Percentiles rank a stretch among this genome's conserved stretches.
phyloP scores from a whole-genome alignment of 2,329 filamentous ascomycete species.

The Cercospora sojina region DNA sequence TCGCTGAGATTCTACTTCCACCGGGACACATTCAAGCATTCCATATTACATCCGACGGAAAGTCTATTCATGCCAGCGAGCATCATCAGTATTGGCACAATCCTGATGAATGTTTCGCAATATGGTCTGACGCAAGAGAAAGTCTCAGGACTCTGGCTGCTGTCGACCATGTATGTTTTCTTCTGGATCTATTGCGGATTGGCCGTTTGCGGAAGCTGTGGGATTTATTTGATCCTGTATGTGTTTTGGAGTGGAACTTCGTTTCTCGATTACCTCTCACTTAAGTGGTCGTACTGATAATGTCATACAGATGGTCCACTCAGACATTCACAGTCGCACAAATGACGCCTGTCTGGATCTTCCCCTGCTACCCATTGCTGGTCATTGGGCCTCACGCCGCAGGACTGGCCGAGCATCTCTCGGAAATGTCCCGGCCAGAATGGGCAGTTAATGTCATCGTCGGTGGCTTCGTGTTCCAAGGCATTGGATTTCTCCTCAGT shows the following conservation, averaged over 20 bases:
- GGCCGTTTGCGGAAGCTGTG: slow-evolving; percentile 65
- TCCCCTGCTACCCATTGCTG: slow-evolving; percentile 78
- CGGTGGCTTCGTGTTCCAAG: slow-evolving; percentile 60
- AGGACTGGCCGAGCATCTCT: slow-evolving; percentile 52
- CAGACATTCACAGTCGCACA: slow-evolving; percentile 70
- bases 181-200: slow-evolving; percentile 74
- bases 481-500: slow-evolving; percentile 63
- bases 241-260: slow-evolving; percentile 35
- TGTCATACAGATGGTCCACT: slow-evolving; percentile 57
- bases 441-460: slow-evolving; percentile 57
- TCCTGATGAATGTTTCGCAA: slow-evolving; percentile 68
- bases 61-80: slow-evolving; percentile 72
- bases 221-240: slow-evolving; percentile 73
- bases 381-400: slow-evolving; percentile 72
- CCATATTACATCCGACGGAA: slow-evolving; percentile 74
- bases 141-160: slow-evolving; percentile 57
- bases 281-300: slow-evolving; percentile 13
- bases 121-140: slow-evolving; percentile 56
- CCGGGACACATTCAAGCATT: slow-evolving; percentile 67
- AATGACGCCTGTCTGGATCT: slow-evolving; percentile 89
- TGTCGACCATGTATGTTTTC: slow-evolving; percentile 59
- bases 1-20: slow-evolving; percentile 67
- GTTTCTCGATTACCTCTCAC: neutral
- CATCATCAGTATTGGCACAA: slow-evolving; percentile 64
- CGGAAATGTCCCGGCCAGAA: slow-evolving; percentile 30